Base-by-base conservation (phyloP, 306 rosid genomes). In the Coriaria nepalensis region DNA sequence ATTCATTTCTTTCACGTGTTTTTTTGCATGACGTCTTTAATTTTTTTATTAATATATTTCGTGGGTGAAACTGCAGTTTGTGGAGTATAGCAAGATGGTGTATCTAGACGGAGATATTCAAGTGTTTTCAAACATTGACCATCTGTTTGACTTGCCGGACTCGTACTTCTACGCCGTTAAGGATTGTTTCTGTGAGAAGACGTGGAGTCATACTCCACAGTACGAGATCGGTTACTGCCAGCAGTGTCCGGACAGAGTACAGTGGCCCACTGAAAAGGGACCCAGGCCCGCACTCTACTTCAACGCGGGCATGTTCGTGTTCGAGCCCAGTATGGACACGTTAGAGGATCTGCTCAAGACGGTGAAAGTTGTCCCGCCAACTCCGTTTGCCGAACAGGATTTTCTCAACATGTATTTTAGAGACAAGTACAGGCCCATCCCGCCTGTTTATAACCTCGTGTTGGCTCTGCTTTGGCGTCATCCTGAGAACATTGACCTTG, bases 401-500 rank as follows among this genome's bases (percentile, higher is more conserved):
- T 83, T 80, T 47, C 47, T 87, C 64, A 87, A 87, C 53, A 52
- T 60, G 74, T 87, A 50, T 60, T 87, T 78, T 47, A 75, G 45
- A 57, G 82, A 73, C 6, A 73, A 67, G 5, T 83, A 75, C 51
- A 63, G 5, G 73, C 81, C 93, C 2, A 73, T 87, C n/a, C 69
- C 94, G 2, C 64, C 78, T 0, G 13, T 56, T 4, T 78, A 87
- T 56, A 87, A 87, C 50, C 76, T 87, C 40, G 83, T 80, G 6
- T 6, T 87, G 58, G 93, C 94, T 40, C 67, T 80, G 93, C 5
- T 87, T 4, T 83, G 96, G 94, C 94, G 83, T 10, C 96, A 87
- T 60, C 83, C 93, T 0, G 83, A 76, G 41, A 80, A 83, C 11
- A 68, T 87, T 6, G 61, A 80, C 2, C 72, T 87, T 6, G 63